These are phyloP conservation scores for Hypoxylon sp. DNA, from an alignment of 2,329 filamentous ascomycete genomes.

Conservation along the genomic window DNA sequence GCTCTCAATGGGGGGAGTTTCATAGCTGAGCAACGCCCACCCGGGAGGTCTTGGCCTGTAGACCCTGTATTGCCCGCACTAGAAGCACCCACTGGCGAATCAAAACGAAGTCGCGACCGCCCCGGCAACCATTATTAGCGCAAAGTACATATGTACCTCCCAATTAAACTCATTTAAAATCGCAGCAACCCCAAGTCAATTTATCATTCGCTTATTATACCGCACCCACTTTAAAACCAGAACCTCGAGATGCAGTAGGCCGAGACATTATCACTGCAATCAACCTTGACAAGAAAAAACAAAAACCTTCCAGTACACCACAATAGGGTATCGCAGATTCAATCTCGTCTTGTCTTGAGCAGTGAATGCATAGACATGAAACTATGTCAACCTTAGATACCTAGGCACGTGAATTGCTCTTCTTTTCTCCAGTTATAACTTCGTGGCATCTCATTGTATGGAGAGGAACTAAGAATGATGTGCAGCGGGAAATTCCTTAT, in stretches of 20 bases:
- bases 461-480: constrained; percentile 17
- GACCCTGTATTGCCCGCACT: constrained; percentile 11
- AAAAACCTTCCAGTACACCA: neutral
- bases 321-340: neutral
- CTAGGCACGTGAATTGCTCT: no score
- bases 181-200: constrained; percentile 14
- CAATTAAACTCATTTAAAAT: constrained; percentile 33
- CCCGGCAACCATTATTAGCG: constrained; percentile 33
- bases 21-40: constrained; percentile 20
- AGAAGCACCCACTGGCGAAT: constrained; percentile 17
- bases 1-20: constrained; percentile 12
- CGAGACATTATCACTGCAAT: constrained; percentile 30
- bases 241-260: constrained; percentile 20
- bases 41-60: constrained; percentile 12
- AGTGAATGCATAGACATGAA: neutral
- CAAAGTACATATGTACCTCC: constrained; percentile 11
- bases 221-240: constrained; percentile 12
- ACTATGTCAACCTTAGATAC: no score
- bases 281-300: constrained; percentile 1
- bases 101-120: constrained; percentile 14
- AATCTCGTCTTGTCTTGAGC: neutral
- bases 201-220: constrained; percentile 28
- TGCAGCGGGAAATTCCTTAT: constrained; percentile 21
- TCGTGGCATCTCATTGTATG: neutral
- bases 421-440: no score